Evolutionary conservation across 2,329 filamentous ascomycete species (phyloP).

Genomic region (Lasiodiplodia sp.): DNA sequence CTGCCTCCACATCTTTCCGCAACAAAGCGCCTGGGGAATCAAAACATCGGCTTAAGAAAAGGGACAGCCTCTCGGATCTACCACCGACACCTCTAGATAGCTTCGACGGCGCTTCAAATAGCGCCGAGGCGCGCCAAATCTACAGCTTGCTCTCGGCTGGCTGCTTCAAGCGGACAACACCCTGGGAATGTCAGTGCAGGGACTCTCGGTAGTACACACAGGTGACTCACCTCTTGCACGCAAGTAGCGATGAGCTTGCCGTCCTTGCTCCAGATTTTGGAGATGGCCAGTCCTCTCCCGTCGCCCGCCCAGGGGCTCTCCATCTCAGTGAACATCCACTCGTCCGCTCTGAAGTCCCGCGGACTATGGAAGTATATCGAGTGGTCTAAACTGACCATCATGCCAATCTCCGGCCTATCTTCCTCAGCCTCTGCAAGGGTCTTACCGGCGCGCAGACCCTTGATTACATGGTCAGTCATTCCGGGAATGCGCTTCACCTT

Average conservation of each 20-base stretch:
- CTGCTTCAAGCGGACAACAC: constrained; percentile 60
- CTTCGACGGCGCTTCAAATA: constrained; percentile 10
- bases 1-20: constrained; percentile 21
- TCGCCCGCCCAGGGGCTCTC: constrained; percentile 82
- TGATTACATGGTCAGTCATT: constrained; percentile 61
- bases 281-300: constrained; percentile 76
- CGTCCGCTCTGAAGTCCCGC: constrained; percentile 58
- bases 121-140: background rate
- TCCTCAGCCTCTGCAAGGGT: constrained; percentile 58
- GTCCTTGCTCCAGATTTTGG: constrained; percentile 75
- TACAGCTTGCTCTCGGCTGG: constrained; percentile 34
- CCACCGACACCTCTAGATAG: background rate
- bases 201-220: background rate
- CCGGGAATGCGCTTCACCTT: constrained; percentile 51
- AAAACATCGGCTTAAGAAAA: constrained; percentile 10
- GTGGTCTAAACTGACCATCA: constrained; percentile 85
- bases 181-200: constrained; percentile 48
- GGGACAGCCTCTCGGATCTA: background rate
- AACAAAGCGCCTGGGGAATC: constrained; percentile 6
- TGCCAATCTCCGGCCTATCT: constrained; percentile 70
- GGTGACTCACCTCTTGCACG: constrained; percentile 72
- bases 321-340: constrained; percentile 85
- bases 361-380: constrained; percentile 63
- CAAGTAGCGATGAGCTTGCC: constrained; percentile 80
- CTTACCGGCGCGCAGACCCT: constrained; percentile 49